Evolutionary conservation across 768 basidiomycete species (phyloP).

Genomic region (Mycena metata): DNA sequence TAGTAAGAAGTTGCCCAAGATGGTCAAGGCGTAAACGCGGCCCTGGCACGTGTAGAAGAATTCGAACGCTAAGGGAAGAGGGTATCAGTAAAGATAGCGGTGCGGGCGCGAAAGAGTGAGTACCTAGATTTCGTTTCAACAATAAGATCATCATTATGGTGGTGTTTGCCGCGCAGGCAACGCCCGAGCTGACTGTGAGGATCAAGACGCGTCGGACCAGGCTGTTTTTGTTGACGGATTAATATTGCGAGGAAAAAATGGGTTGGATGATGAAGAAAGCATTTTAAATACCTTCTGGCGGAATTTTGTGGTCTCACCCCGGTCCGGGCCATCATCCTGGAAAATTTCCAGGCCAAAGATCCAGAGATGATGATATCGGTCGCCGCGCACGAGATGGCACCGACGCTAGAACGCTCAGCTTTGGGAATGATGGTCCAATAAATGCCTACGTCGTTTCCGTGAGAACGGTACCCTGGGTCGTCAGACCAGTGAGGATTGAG

Average conservation of each 20-base stretch:
- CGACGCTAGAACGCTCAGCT: too few species aligned
- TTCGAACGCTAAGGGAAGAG: too few species aligned
- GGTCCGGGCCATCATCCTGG: slow-evolving; percentile 1
- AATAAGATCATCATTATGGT: slow-evolving; percentile 18
- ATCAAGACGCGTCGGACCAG: slow-evolving; percentile 4
- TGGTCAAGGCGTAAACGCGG: not conserved
- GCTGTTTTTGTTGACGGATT: not conserved
- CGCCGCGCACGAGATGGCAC: slow-evolving; percentile 16
- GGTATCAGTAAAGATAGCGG: too few species aligned
- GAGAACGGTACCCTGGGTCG: not conserved
- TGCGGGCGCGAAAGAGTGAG: too few species aligned
- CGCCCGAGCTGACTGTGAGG: slow-evolving; percentile 20
- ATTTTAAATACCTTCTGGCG: not conserved
- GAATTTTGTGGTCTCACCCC: not conserved
- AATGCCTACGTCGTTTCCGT: slow-evolving; percentile 7
- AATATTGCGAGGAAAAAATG: too few species aligned
- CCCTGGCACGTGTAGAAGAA: slow-evolving; percentile 3
- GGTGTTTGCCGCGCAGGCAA: slow-evolving; percentile 13
- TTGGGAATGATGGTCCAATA: not conserved
- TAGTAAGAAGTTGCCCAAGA: slow-evolving; percentile 3
- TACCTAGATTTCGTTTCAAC: not conserved
- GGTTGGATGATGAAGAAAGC: too few species aligned
- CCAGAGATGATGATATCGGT: slow-evolving; percentile 16
- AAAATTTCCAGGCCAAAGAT: slow-evolving; percentile 8
- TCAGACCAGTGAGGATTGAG: not conserved